Evolutionary conservation across 2,329 filamentous ascomycete species (phyloP), one percentile per base, ranked within the genome.

Genomic region (Botrytis sinoallii): DNA sequence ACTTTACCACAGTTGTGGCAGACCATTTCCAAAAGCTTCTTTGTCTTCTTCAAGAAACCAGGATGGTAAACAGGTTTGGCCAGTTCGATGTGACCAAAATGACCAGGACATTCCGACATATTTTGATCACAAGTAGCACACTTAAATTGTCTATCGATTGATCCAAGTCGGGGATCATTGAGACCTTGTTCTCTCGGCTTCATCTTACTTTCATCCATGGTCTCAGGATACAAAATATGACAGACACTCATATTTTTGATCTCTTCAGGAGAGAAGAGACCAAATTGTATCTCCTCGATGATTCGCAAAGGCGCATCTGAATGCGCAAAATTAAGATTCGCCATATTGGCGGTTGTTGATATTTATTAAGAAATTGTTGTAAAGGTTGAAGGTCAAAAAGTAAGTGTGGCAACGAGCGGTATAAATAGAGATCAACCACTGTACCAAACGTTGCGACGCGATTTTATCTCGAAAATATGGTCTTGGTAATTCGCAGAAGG

Each of bases 1-100:
- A 98, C 93, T 87, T 96, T 97, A 85, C 95, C 95, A 88, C 97
- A 99, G 84, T 97, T 98, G 86, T 97, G 95, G 88, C 97, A 99
- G 84, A 99, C 95, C 79, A 95, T 96, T 88, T 99, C 97, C 83
- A 99, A 87, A 80, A 99, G 90, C 88, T 98, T 99, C 88, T 99
- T 99, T 85, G 97, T 95, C 87, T 98, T 98, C 84, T 93, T 97
- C 85, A 99, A 92, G 85, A 98, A 99, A 81, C 96, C 96, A 86
- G 87, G 85, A 80, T 99, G 96, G 84, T 93, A 99, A 79, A 99
- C 96, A 73, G 97, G 96, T 82, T 94, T 95, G 60, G 96, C 95
- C 78, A 99, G 88, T 85, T 99, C 97, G 80, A 99, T 99, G 84
- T 99, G 97, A 77, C 96, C 96, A 82, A 99, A 99, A 83, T 99